Evolutionary conservation across 2,329 filamentous ascomycete genomes (phyloP).

Genomic region (Aspergillus carbonarius): DNA sequence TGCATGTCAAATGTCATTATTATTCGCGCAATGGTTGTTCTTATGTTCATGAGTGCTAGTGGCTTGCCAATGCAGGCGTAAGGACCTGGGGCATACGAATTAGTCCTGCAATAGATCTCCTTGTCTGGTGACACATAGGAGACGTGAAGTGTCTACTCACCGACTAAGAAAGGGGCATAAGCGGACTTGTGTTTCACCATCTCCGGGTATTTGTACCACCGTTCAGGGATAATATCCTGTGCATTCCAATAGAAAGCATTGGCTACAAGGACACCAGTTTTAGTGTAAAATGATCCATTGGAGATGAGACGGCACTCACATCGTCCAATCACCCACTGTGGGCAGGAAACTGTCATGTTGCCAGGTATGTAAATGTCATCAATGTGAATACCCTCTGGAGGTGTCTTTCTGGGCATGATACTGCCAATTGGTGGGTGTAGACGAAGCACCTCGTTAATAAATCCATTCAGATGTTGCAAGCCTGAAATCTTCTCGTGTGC

Average conservation of each 20-base stretch:
- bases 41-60: slow-evolving; percentile 4
- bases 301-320: neutral
- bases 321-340: neutral
- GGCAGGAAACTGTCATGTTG: neutral
- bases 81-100: neutral
- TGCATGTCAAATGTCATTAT: slow-evolving; percentile 2
- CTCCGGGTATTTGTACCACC: neutral
- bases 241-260: neutral
- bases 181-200: neutral
- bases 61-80: slow-evolving; percentile 8
- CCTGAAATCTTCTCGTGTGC: neutral
- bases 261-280: neutral
- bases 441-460: slow-evolving; percentile 5
- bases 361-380: slow-evolving; percentile 1
- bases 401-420: slow-evolving; percentile 1
- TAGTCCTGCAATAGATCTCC: neutral
- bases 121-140: neutral
- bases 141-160: neutral
- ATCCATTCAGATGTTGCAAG: neutral
- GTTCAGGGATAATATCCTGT: neutral
- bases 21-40: slow-evolving; percentile 5
- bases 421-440: slow-evolving; percentile 5
- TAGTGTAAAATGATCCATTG: neutral
- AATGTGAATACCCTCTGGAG: neutral
- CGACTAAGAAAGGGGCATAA: slow-evolving; percentile 4